Base-by-base conservation (phyloP, 192 early-diverging fungal genomes). In the Linnemannia zychae region DNA sequence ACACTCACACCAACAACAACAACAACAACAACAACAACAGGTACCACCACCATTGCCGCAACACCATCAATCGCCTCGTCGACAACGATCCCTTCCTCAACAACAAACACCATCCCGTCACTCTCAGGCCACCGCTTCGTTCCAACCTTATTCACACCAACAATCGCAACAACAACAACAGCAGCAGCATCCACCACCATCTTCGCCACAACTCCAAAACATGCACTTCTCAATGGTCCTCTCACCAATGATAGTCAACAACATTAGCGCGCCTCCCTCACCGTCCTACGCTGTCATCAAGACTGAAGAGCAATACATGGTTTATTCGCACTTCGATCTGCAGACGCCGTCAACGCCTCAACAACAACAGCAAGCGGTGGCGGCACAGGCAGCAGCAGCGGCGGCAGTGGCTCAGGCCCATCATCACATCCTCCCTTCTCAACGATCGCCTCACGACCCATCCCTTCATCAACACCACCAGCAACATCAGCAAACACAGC, bases 141-240 rank as follows among this genome's bases (percentile, higher is more conserved):
- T 40, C 28, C 74, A 76, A 44, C 63, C 53, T 48, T 38, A 46
- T 18, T 38, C 74, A 28, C 22, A 33, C n/a, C 44, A 67, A 17
- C 74, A 70, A 31, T 57, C 38, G 34, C 74, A 75, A 31, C 46
- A 60, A 17, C 34, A 37, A 28, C 69, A 17, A 17, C 38, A 33
- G 24, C 37, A 36, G 7, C 72, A 73, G n/a, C 46, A 49, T 9
- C 77, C 31, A 31, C 44, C 67, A 36, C 40, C 37, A n/a, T 49
- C 69, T 28, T 34, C 74, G 44, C 81, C 76, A 37, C 74, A 75
- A 65, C 75, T 77, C 15, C 74, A 71, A 31, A 76, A 53, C 24
- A 82, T 82, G 81, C 81, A 82, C 31, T 82, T 75, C 48, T 36
- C 70, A 0, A 69, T 82, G 60, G 60, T 76, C 38, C 53, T 75